These are phyloP conservation scores for Xylariaceae sp. DNA, from an alignment of 2,329 filamentous ascomycete species.

Conservation along the genomic window DNA sequence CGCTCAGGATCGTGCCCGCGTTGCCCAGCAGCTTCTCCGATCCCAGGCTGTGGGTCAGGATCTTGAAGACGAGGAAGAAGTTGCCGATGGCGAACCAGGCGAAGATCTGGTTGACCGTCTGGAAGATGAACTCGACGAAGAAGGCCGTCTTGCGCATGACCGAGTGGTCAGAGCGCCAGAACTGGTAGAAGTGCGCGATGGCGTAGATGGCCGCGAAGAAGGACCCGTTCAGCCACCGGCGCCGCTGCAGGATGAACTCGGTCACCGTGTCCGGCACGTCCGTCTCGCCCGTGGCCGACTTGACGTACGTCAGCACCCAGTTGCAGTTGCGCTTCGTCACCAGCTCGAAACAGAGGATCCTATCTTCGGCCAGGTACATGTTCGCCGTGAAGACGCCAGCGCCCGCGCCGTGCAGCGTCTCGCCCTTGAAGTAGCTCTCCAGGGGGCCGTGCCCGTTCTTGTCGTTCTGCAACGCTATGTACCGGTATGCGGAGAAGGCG, in stretches of 20 bases:
- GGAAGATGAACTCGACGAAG: slow-evolving; percentile 88
- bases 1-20: slow-evolving; percentile 72
- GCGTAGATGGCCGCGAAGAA: slow-evolving; percentile 98
- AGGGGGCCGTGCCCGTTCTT: slow-evolving; percentile 90
- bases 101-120: slow-evolving; percentile 95
- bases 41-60: slow-evolving; percentile 82
- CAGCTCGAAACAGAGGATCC: slow-evolving; percentile 94
- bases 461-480: slow-evolving; percentile 94
- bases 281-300: slow-evolving; percentile 92
- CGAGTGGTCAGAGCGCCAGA: slow-evolving; percentile 89
- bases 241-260: slow-evolving; percentile 89
- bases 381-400: slow-evolving; percentile 97
- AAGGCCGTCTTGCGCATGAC: slow-evolving; percentile 83
- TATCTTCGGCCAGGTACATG: slow-evolving; percentile 88
- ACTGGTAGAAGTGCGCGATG: slow-evolving; percentile 90
- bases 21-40: slow-evolving; percentile 63
- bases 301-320: slow-evolving; percentile 98
- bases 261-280: slow-evolving; percentile 93
- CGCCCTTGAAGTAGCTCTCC: slow-evolving; percentile 98
- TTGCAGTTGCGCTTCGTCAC: slow-evolving; percentile 96
- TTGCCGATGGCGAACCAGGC: slow-evolving; percentile 98
- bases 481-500: slow-evolving; percentile 90
- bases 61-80: slow-evolving; percentile 98
- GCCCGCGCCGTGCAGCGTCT: slow-evolving; percentile 91
- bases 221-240: slow-evolving; percentile 95